Evolutionary conservation across 2,329 filamentous ascomycete species (phyloP).

Genomic region (Orbilia ellipsospora): DNA sequence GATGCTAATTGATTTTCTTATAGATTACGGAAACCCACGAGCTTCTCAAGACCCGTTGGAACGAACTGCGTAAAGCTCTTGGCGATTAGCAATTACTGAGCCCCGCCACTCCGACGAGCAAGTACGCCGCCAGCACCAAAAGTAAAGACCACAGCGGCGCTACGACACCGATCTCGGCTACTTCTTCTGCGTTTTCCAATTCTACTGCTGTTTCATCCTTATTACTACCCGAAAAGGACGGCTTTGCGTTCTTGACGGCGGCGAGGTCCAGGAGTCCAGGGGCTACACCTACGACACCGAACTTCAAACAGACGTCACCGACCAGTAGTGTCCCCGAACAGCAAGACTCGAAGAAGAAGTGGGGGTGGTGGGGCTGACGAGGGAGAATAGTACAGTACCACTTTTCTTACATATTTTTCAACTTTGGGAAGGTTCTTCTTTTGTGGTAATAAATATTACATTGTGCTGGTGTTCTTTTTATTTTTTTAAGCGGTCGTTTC

Average conservation of each 20-base stretch:
- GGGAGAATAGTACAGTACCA: slow-evolving; percentile 19
- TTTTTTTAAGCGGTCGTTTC: no score
- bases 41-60: slow-evolving; percentile 79
- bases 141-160: slow-evolving; percentile 35
- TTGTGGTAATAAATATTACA: slow-evolving; percentile 20
- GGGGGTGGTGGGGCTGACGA: slow-evolving; percentile 54
- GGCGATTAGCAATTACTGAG: slow-evolving; percentile 59
- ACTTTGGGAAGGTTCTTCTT: background rate
- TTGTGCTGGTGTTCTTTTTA: slow-evolving; percentile 19
- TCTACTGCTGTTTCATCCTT: slow-evolving; percentile 22
- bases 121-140: slow-evolving; percentile 37
- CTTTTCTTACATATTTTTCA: slow-evolving; percentile 3
- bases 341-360: slow-evolving; percentile 39
- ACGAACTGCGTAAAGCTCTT: slow-evolving; percentile 73
- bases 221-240: slow-evolving; percentile 45
- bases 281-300: slow-evolving; percentile 36
- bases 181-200: slow-evolving; percentile 7
- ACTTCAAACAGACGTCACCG: slow-evolving; percentile 12
- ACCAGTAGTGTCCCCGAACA: background rate
- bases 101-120: slow-evolving; percentile 40
- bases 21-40: slow-evolving; percentile 69
- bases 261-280: slow-evolving; percentile 35
- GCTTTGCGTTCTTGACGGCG: slow-evolving; percentile 49
- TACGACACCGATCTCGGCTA: slow-evolving; percentile 52
- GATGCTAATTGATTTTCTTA: slow-evolving; percentile 57